Evolutionary conservation across 805 yeast species (phyloP), one percentile per base, ranked within the genome.

Genomic region (Tetrapisispora iriomotensis): DNA sequence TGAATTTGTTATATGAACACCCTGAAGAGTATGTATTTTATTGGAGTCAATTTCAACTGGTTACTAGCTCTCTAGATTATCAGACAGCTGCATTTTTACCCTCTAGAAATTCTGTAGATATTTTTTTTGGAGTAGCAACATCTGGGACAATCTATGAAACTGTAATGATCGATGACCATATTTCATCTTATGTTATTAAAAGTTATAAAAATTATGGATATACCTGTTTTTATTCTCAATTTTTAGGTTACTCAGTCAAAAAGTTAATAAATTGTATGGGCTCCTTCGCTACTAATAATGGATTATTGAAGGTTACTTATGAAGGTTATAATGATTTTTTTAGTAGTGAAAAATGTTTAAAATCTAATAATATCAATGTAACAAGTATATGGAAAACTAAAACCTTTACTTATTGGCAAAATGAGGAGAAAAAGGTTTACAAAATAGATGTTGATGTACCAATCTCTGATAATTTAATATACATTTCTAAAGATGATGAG

Each of bases 331-430:
- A 39, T 9, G 18, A 42, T 21, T 14, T 40, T 2, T 37, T 46
- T 3, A 17, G 9, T 2, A 24, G 29, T 24, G 22, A 22, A 10
- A 9, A 34, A 8, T 9, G 17, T 6, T 18, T 29, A 20, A 25
- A 32, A 14, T 18, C 13, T 22, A 7, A 28, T 6, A 35, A 38
- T 3, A 29, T 28, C 10, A 12, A 13, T 14, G n/a, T 35, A 12
- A 34, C 34, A n/a, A 20, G 26, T 14, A 13, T 23, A 6, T 36
- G 39, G 39, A 12, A 12, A 26, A 40, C 48, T 9, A 28, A 38
- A 9, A 22, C 37, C 7, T 42, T 47, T 9, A 14, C 48, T 10
- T 47, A 42, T 41, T 46, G 50, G 52, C 30, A 29, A 24, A 40
- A 38, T 29, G 31, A 28, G 4, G 13, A 33, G 21, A 45, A 46